These are phyloP conservation scores for Kluyveromyces sp. DNA, from an alignment of 1,139 yeast genomes.

Conservation along the genomic window DNA sequence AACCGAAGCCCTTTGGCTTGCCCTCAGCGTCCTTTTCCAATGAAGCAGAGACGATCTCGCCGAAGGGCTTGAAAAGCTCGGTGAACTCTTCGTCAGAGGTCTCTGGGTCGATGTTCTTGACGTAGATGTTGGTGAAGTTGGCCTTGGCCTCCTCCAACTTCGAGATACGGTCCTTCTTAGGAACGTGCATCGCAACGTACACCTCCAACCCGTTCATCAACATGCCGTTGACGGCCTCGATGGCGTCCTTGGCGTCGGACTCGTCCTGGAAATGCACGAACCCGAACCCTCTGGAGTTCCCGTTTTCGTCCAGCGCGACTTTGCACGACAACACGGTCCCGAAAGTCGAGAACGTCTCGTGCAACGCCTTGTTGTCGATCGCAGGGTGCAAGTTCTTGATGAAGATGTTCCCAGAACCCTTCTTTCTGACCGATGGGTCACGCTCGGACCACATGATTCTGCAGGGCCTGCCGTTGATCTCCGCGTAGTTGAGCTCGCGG, in stretches of 20 bases:
- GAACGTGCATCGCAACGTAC: conserved; percentile 88
- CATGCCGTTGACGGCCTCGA: conserved; percentile 98
- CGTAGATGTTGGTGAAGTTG: conserved; percentile 91
- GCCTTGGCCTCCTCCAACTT: conserved; percentile 89
- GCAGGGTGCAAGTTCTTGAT: conserved; percentile 98
- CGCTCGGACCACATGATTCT: conserved; percentile 99
- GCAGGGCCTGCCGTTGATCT: conserved; percentile 93
- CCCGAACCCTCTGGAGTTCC: conserved; percentile 93
- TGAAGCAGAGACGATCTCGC: conserved; percentile 78
- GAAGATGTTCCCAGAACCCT: conserved; percentile 95
- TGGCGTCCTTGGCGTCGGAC: conserved; percentile 91
- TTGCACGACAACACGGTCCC: conserved; percentile 95
- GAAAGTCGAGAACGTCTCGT: conserved; percentile 95
- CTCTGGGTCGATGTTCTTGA: conserved; percentile 78
- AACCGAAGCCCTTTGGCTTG: conserved; percentile 93
- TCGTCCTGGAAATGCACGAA: conserved; percentile 94
- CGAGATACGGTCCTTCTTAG: conserved; percentile 92
- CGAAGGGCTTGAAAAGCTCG: conserved; percentile 65
- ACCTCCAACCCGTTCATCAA: conserved; percentile 94
- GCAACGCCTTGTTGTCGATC: conserved; percentile 97
- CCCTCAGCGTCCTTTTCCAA: conserved; percentile 81
- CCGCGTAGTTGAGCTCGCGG: conserved; percentile 90
- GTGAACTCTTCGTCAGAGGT: conserved; percentile 67
- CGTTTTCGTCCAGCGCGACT: conserved; percentile 92
- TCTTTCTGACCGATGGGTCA: conserved; percentile 93